Evolutionary conservation across 2,329 filamentous ascomycete species (phyloP), one percentile per base, ranked within the genome.

Genomic region (Nothomitra cinnamomea): DNA sequence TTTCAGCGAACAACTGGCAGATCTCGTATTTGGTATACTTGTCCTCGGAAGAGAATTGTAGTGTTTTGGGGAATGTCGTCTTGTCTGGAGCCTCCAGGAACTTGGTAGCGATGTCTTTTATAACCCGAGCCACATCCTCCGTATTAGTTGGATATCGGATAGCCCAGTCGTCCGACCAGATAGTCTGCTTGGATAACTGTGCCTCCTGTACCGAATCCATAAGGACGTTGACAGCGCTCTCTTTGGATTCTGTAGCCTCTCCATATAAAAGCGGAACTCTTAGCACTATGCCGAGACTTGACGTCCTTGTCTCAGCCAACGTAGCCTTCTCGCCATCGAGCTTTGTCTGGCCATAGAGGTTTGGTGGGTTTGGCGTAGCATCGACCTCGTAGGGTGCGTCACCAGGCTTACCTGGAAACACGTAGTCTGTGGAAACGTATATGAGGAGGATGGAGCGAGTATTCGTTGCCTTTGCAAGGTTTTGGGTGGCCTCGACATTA

Each of bases 21-120:
- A 95, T 94, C 65, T 90, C 81, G 66, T 89, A 94, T 70, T 95
- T 95, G 48, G 88, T 95, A 72, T 82, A 85, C 58, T 74, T 78
- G 60, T 94, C 85, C 67, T 95, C 87, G 47, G 86, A 87, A 2
- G 83, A 86, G 68, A 94, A 94, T 53, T 95, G 88, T 17, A 95
- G 72, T 43, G 88, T 77, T 25, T 64, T 70, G 0, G 88, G 88
- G 40, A 94, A 68, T 15, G 70, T 63, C 10, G 72, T 69, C 38
- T 76, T 70, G 40, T 65, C 61, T 1, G 60, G 45, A 24, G 45
- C 15, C 3, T 49, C 66, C 53, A 83, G 70, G 61, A 89, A 92
- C 61, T 84, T 81, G 57, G 72, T 73, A 1, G 84, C 78, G 49
- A 92, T 71, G 60, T 94, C 86, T 57, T 80, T 74, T 61, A 81